Conservation (phyloP, 176 grass and related monocot species). For the Musa schizocarpa region DNA sequence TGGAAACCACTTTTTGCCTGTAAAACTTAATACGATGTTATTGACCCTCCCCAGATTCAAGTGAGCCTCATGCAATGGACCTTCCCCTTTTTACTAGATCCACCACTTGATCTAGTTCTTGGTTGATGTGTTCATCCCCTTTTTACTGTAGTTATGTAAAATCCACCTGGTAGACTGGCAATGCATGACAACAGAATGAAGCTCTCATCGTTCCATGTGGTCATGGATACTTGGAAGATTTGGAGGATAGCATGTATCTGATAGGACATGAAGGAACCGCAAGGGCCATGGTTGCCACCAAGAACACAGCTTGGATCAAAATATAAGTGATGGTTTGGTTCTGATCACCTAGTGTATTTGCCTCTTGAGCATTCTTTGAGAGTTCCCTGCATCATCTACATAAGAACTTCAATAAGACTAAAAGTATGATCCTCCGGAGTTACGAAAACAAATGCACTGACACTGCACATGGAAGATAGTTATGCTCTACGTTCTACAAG, state of each 20-base stretch:
- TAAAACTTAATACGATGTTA: no score
- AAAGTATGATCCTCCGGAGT: no score
- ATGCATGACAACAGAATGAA: slow-evolving; percentile 72
- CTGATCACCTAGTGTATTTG: slow-evolving; percentile 84
- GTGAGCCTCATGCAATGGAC: no score
- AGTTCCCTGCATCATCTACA: slow-evolving; percentile 45
- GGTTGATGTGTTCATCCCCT: background rate
- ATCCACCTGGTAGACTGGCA: slow-evolving; percentile 44
- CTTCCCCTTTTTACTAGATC: no score
- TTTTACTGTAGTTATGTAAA: no score
- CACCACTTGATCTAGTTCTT: background rate
- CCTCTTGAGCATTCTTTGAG: slow-evolving; percentile 91
- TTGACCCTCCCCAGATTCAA: no score
- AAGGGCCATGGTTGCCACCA: slow-evolving; percentile 57
- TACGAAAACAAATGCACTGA: no score
- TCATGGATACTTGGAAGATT: slow-evolving; percentile 66
- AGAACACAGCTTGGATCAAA: slow-evolving; percentile 64
- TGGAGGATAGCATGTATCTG: slow-evolving; percentile 57
- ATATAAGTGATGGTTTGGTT: slow-evolving; percentile 83
- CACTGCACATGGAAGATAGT: no score
- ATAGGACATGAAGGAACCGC: slow-evolving; percentile 75
- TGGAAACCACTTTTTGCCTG: no score
- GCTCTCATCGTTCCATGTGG: slow-evolving; percentile 73
- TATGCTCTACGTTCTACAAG: no score
- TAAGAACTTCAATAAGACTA: background rate